These are phyloP conservation scores for Citrullus colocynthis DNA, from an alignment of 306 rosid species.

Conservation along the genomic window DNA sequence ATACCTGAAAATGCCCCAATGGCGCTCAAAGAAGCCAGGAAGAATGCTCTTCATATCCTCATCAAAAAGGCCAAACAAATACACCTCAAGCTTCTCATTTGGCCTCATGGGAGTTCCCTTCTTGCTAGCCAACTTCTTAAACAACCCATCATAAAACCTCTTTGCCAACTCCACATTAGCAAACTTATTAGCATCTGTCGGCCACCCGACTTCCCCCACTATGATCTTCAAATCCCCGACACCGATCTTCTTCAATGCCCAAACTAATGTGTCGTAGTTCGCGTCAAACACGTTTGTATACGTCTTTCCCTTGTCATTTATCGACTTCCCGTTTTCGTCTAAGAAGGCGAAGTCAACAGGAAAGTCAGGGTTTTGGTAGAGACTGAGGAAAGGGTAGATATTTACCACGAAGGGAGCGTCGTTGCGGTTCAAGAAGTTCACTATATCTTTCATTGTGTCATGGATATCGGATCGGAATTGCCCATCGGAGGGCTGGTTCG, in stretches of 20 bases:
- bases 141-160: conserved; percentile 47
- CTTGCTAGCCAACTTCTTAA: conserved; percentile 32
- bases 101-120: conserved; percentile 50
- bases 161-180: conserved; percentile 24
- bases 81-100: conserved; percentile 6
- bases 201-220: conserved; percentile 89
- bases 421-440: conserved; percentile 17
- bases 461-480: conserved; percentile 27
- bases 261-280: conserved; percentile 46
- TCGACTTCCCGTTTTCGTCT: conserved; percentile 10
- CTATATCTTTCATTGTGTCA: conserved; percentile 25
- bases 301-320: conserved; percentile 22
- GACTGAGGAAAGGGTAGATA: conserved; percentile 28
- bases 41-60: conserved; percentile 54
- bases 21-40: conserved; percentile 64
- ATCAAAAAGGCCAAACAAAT: conserved; percentile 49
- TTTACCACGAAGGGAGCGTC: conserved; percentile 50
- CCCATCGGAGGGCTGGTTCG: conserved; percentile 55
- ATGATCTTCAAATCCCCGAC: conserved; percentile 23
- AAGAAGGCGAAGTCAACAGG: conserved; percentile 48
- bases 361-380: conserved; percentile 22
- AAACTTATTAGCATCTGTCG: conserved; percentile 42
- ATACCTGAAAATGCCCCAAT: conserved; percentile 63
- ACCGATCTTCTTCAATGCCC: conserved; percentile 37
- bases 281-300: conserved; percentile 67